Evolutionary conservation across 208 protist species (phyloP).

Genomic region (Acanthamoeba polyphaga): DNA sequence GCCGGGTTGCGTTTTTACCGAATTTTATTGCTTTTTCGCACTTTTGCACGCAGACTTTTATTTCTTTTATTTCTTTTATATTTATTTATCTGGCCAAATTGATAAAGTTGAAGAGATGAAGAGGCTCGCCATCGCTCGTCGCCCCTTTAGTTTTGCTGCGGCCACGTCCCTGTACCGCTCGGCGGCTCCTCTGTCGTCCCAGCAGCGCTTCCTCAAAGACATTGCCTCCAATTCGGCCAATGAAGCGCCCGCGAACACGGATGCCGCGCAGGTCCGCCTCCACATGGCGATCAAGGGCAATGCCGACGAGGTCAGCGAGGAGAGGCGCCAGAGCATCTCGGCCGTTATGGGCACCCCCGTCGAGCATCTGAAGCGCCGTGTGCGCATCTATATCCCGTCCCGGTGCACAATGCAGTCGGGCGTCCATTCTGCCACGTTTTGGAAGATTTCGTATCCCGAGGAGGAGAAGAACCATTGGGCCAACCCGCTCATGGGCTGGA

Average conservation of each 20-base stretch:
- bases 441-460: conserved; percentile 38
- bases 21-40: too few species aligned
- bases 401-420: conserved; percentile 49
- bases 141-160: neutral
- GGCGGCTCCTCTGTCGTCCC: neutral
- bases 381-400: conserved; percentile 3
- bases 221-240: neutral
- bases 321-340: neutral
- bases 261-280: neutral
- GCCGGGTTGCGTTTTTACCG: too few species aligned
- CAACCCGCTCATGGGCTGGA: conserved; percentile 44
- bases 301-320: neutral
- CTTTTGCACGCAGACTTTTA: too few species aligned
- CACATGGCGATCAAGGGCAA: neutral
- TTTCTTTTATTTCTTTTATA: too few species aligned
- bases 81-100: too few species aligned
- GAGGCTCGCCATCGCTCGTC: neutral
- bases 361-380: neutral
- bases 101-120: neutral
- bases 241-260: neutral
- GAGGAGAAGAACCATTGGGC: conserved; percentile 22
- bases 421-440: neutral
- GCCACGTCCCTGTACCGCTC: neutral
- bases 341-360: conserved; percentile 4
- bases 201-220: neutral